A percentile compares a stretch with the other conserved stretches of the same genome.
Conservation (phyloP, 2,329 filamentous ascomycete genomes). For the Domatiomyces globalis region DNA sequence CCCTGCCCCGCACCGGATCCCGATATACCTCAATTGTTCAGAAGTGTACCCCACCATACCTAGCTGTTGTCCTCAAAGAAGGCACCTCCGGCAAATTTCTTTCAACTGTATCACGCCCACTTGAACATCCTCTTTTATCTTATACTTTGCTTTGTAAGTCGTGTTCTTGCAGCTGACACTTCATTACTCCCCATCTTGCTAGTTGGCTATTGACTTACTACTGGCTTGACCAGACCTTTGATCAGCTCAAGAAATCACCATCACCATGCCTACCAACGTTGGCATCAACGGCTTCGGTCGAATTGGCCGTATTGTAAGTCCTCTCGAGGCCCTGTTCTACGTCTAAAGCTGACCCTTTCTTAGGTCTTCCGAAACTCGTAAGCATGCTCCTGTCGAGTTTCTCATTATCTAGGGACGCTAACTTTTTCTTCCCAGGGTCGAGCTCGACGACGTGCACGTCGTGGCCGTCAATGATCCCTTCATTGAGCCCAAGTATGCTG, state of each 20-base stretch:
- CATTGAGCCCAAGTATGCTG: slow-evolving; percentile 95
- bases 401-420: slow-evolving; percentile 11
- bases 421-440: slow-evolving; percentile 40
- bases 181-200: neutral
- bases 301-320: slow-evolving; percentile 76
- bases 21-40: neutral
- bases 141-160: neutral
- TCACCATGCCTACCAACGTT: slow-evolving; percentile 54
- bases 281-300: slow-evolving; percentile 99
- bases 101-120: neutral
- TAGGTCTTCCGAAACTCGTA: slow-evolving; percentile 90
- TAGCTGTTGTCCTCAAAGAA: neutral
- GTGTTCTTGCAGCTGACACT: neutral
- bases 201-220: neutral
- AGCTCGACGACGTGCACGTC: slow-evolving; percentile 78
- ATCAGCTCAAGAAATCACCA: slow-evolving; percentile 18
- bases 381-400: slow-evolving; percentile 20
- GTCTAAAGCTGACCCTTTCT: slow-evolving; percentile 18
- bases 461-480: slow-evolving; percentile 99
- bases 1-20: neutral
- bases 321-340: slow-evolving; percentile 2
- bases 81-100: neutral
- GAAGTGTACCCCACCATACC: neutral
- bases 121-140: neutral
- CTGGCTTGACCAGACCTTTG: neutral